Conservation (phyloP, 2,329 filamentous ascomycete genomes). For the Alternaria sp. region DNA sequence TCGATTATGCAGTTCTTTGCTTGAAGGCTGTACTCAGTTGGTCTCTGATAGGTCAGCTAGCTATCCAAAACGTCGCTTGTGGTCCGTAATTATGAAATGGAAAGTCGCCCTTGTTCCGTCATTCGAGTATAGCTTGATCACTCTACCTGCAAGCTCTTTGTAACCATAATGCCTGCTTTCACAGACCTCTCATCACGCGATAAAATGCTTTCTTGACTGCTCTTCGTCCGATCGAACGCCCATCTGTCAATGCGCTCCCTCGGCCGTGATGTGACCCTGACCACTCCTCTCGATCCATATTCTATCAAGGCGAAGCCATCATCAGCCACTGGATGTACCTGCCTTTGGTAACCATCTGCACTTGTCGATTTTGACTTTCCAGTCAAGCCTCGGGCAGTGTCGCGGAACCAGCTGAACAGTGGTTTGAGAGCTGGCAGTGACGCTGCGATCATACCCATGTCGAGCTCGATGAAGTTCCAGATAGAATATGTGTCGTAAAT, state of each 20-base stretch:
- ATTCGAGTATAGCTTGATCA: background rate
- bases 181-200: background rate
- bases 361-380: background rate
- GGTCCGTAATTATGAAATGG: too few relatives aligned
- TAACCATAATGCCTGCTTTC: background rate
- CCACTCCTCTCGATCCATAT: background rate
- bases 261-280: background rate
- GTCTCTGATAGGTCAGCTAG: too few relatives aligned
- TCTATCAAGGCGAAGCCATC: background rate
- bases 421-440: constrained; percentile 54
- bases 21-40: too few relatives aligned
- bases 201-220: background rate
- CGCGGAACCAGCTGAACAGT: constrained; percentile 31
- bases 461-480: constrained; percentile 58
- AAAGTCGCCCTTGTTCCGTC: too few relatives aligned
- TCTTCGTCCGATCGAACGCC: background rate
- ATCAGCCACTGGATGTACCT: background rate
- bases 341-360: background rate
- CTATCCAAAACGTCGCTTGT: too few relatives aligned
- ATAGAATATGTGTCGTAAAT: constrained; percentile 54
- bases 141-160: background rate
- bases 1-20: too few relatives aligned
- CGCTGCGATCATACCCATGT: constrained; percentile 55
- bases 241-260: background rate
- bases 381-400: constrained; percentile 23